Evolutionary conservation across 139 green algal genomes (phyloP), one percentile per base, ranked within the genome.

Genomic region (Closterium sp.): DNA sequence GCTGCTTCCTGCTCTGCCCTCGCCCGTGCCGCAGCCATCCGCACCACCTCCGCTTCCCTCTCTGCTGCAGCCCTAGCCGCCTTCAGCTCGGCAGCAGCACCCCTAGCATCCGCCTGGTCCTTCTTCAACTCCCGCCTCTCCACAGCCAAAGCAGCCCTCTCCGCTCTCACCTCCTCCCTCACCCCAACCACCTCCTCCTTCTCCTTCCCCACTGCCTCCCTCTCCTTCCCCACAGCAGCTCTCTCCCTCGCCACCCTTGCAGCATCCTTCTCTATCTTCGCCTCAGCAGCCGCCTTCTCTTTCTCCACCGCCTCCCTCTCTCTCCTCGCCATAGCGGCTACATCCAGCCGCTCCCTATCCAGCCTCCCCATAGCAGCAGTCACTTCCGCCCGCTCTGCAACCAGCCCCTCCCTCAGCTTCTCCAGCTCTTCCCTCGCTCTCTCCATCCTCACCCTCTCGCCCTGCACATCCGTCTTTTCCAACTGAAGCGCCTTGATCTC

Each of bases 81-180:
- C 83, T 86, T 86, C 83, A 34, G 83, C 83, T 86, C 83, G 31
- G 83, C 55, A 76, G 55, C 55, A 76, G 55, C 55, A 76, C 16
- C 55, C 55, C 25, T 76, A 19, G 55, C 55, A 2, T 76, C 55
- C 55, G 55, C 55, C 55, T 76, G 55, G 23, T 86, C 83, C 83
- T 86, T 86, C 83, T 33, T 32, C 83, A 34, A 4, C n/a, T 86
- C 83, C 83, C 83, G 83, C 25, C 83, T 86, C 83, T 86, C 83
- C 83, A 25, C 83, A 2, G n/a, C 30, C 83, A 86, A 16, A 7
- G 83, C 83, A 34, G 25, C 83, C 30, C 83, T 32, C 83, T 34
- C 83, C 83, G 83, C n/a, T 23, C 30, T 86, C 7, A 33, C 83
- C 83, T 86, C 83, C 83, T 86, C 83, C n/a, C 83, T 86, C 83